Conservation (phyloP, 371 early-diverging fungal species). For the Amoeboaphelidium occidentale region DNA sequence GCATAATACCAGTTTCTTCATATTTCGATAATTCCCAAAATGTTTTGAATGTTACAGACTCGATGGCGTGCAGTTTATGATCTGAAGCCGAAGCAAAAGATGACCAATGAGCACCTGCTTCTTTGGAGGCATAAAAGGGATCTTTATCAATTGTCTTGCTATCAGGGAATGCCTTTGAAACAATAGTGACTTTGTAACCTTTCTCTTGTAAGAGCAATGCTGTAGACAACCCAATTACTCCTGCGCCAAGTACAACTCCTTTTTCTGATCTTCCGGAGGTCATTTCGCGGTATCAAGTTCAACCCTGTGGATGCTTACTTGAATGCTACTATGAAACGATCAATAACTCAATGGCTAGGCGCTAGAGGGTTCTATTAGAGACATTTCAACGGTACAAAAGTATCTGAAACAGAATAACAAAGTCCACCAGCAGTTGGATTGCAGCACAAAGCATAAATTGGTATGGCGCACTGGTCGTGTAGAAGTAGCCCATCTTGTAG, state of each 20-base stretch:
- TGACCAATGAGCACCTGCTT: conserved; percentile 51
- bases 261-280: too few relatives aligned
- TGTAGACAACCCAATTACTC: conserved; percentile 42
- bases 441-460: conserved; percentile 34
- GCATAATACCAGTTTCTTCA: not conserved
- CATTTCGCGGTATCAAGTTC: too few relatives aligned
- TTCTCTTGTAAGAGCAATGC: conserved; percentile 14
- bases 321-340: too few relatives aligned
- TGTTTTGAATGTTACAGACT: not conserved
- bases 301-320: too few relatives aligned
- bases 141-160: conserved; percentile 5
- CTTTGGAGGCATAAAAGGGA: conserved; percentile 34
- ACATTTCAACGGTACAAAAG: too few relatives aligned
- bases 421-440: conserved; percentile 29
- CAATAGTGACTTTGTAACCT: conserved; percentile 11
- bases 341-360: too few relatives aligned
- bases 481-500: conserved; percentile 32
- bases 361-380: too few relatives aligned
- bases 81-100: conserved; percentile 26
- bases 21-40: not conserved
- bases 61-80: conserved; percentile 7
- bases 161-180: conserved; percentile 9
- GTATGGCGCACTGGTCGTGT: conserved; percentile 24
- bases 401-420: conserved; percentile 23
- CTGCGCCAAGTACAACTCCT: conserved; percentile 37